Conservation (phyloP, 768 basidiomycete genomes). For the Porphyrellus cyaneotinctus region DNA sequence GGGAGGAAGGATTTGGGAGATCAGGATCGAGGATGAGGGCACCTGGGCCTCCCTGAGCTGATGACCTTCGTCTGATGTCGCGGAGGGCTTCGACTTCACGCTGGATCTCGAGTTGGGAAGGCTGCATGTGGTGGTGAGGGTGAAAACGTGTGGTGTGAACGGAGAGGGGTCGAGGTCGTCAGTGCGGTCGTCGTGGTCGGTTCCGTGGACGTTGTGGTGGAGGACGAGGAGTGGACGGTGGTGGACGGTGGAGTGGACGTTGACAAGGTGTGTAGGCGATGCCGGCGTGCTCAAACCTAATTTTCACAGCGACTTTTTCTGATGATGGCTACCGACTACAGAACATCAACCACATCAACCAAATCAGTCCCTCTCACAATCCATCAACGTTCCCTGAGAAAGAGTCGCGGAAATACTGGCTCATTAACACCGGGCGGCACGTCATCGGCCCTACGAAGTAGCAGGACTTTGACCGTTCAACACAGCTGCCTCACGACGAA, state of each 20-base stretch:
- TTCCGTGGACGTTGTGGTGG: neutral
- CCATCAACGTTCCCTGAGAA: constrained; percentile 3
- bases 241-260: neutral
- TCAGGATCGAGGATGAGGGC: constrained; percentile 88
- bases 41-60: constrained; percentile 67
- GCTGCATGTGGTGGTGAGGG: constrained; percentile 46
- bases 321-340: constrained; percentile 15
- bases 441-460: constrained; percentile 23
- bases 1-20: constrained; percentile 70
- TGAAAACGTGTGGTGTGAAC: constrained; percentile 13
- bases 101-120: constrained; percentile 80
- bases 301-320: constrained; percentile 12
- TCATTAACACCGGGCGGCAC: neutral
- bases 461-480: constrained; percentile 27
- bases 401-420: neutral
- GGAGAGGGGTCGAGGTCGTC: constrained; percentile 6
- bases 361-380: constrained; percentile 18
- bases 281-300: neutral
- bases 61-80: constrained; percentile 81
- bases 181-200: constrained; percentile 8
- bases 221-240: neutral
- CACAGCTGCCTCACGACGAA: constrained; percentile 62
- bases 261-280: constrained; percentile 4
- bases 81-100: constrained; percentile 83
- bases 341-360: constrained; percentile 16